These are phyloP conservation scores for Brassica balearica DNA, from an alignment of 441 rosid species.

Conservation along the genomic window DNA sequence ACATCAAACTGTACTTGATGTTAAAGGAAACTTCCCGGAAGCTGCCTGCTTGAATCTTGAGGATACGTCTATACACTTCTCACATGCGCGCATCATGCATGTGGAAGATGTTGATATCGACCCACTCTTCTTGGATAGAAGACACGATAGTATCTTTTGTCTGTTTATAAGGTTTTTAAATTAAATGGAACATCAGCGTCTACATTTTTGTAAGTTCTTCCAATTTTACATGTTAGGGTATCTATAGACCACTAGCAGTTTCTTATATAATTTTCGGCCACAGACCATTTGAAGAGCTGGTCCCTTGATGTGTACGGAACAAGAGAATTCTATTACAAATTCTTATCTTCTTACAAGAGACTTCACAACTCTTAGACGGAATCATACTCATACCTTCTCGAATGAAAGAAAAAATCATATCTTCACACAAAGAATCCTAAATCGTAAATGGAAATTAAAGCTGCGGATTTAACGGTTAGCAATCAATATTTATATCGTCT, in stretches of 20 bases:
- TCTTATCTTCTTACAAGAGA: not conserved
- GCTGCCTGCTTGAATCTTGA: constrained; percentile 26
- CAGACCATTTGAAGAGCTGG: constrained; percentile 7
- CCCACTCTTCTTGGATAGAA: constrained; percentile 15
- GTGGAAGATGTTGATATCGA: constrained; percentile 35
- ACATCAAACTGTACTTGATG: not conserved
- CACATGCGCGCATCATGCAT: constrained; percentile 15
- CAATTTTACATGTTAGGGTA: not conserved
- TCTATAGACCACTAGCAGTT: not conserved
- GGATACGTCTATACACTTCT: constrained; percentile 37
- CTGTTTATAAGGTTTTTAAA: not conserved
- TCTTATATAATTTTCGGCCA: not conserved
- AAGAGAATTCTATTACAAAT: not conserved
- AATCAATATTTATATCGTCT: constrained; percentile 1
- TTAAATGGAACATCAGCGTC: not conserved
- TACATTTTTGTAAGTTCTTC: not conserved
- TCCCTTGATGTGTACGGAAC: constrained; percentile 26
- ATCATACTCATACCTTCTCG: constrained; percentile 23
- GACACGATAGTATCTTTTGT: not conserved
- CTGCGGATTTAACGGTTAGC: not conserved
- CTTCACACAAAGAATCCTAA: not conserved
- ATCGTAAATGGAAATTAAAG: not conserved
- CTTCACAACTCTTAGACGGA: constrained; percentile 13
- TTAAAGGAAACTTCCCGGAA: constrained; percentile 41
- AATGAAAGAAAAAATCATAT: not conserved